These are phyloP conservation scores for Amylocarpus encephaloides DNA, from an alignment of 2,329 filamentous ascomycete genomes.

Conservation along the genomic window DNA sequence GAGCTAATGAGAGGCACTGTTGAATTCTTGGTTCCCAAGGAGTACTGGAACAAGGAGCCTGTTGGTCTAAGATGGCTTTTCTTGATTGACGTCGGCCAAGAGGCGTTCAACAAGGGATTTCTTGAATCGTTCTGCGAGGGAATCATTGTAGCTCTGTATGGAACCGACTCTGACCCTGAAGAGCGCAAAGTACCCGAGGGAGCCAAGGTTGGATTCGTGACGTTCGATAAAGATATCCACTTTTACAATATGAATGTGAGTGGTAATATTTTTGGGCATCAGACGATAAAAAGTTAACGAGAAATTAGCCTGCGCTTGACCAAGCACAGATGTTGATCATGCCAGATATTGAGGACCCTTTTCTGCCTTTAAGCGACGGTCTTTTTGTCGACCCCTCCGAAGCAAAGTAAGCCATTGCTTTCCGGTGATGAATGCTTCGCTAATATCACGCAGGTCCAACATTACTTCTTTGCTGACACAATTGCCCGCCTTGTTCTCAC, in stretches of 20 bases:
- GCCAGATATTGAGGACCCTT: constrained; percentile 94
- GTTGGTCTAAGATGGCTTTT: constrained; percentile 85
- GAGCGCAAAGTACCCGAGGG: constrained; percentile 63
- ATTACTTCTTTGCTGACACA: constrained; percentile 82
- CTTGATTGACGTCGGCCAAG: constrained; percentile 86
- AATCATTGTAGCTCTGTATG: constrained; percentile 78
- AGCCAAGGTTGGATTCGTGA: constrained; percentile 88
- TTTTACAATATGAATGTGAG: constrained; percentile 91
- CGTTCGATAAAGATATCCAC: constrained; percentile 93
- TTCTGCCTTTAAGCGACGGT: constrained; percentile 84
- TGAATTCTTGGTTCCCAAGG: constrained; percentile 93
- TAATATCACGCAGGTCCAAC: constrained; percentile 46
- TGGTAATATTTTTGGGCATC: constrained; percentile 19
- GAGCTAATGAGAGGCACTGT: constrained; percentile 89
- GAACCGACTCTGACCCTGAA: constrained; percentile 48
- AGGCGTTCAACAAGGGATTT: constrained; percentile 85
- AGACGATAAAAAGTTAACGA: constrained; percentile 8
- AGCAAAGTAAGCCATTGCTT: constrained; percentile 52
- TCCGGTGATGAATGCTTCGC: not conserved
- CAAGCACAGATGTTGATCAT: constrained; percentile 98
- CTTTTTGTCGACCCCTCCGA: constrained; percentile 93
- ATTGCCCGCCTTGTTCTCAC: constrained; percentile 79
- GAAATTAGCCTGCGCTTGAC: constrained; percentile 59
- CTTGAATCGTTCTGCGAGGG: constrained; percentile 86
- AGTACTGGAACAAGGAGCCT: constrained; percentile 96